Percentiles rank a stretch among this genome's conserved stretches.
phyloP scores from a whole-genome alignment of 768 basidiomycete genomes.

The Lentinula raphanica region DNA sequence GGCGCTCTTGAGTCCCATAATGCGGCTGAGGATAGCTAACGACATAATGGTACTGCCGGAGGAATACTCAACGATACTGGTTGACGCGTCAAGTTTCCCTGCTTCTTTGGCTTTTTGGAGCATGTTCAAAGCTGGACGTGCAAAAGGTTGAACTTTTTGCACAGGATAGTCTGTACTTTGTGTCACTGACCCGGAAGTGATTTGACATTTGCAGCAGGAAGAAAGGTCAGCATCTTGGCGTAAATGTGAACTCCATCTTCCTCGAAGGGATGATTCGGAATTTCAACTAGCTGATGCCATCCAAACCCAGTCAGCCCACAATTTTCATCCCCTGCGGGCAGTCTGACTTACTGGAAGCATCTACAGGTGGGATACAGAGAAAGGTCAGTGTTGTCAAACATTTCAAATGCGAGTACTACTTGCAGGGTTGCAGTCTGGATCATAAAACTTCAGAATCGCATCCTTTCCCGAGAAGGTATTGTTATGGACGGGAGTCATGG shows the following conservation, averaged over 20 bases:
- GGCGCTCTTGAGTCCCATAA: conserved; percentile 17
- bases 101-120: conserved; percentile 17
- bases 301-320: not conserved
- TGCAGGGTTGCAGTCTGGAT: conserved; percentile 17
- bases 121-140: conserved; percentile 18
- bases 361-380: not conserved
- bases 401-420: not conserved
- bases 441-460: conserved; percentile 15
- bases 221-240: conserved; percentile 18
- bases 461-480: conserved; percentile 19
- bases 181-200: conserved; percentile 15
- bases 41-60: conserved; percentile 22
- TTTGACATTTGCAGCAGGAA: conserved; percentile 21
- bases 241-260: conserved; percentile 18
- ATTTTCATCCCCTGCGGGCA: too few species aligned
- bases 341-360: not conserved
- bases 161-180: not conserved
- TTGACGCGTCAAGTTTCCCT: conserved; percentile 15
- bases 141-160: not conserved
- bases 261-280: conserved; percentile 12
- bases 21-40: conserved; percentile 15
- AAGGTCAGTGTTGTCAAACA: not conserved
- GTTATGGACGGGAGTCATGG: not conserved
- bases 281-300: conserved; percentile 15
- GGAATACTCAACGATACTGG: conserved; percentile 21